Evolutionary conservation across 345 rosid genomes (phyloP), one percentile per base, ranked within the genome.

Genomic region (Ricinus communis): DNA sequence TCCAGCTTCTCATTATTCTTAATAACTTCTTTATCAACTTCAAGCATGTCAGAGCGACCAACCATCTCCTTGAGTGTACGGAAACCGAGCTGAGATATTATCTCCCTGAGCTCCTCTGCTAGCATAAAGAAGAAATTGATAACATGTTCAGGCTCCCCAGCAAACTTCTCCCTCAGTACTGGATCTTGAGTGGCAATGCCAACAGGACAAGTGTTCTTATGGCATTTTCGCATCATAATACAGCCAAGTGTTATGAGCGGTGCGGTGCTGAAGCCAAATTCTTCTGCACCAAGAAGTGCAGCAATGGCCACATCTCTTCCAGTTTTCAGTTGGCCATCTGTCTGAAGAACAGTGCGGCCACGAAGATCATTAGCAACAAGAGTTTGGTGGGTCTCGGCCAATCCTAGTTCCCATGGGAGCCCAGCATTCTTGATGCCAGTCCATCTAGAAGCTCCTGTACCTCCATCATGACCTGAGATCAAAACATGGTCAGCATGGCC

Each of bases 101-200:
- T 93, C 84, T 93, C 99, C 74, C 99, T 86, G 13, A 96, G 81
- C 81, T 96, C 99, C 84, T 96, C 99, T 18, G 98, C 99, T 19
- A 96, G 86, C 99, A 96, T 93, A 71, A 96, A 93, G 84, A 96
- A 93, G 83, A 96, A 96, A 58, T 96, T 96, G 45, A 96, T 93
- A 41, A 93, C 99, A 71, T 96, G 98, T 76, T 96, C 97, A 27
- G 99, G 98, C 74, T 96, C 98, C 71, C 99, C 99, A 24, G 99
- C 98, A 77, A 96, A 96, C 79, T 96, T 96, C 68, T 88, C 99
- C 61, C 99, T 90, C 62, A 96, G 90, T 63, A 96, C 97, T 24
- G 98, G 98, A 85, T 96, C 99, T 74, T 96, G 99, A 31, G 99
- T 96, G 43, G 99, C 99, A 83, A 96, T 93, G 69, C 99, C 99